Conservation (phyloP, 352 stramenopile genomes). For the Aphanomyces invadans region DNA sequence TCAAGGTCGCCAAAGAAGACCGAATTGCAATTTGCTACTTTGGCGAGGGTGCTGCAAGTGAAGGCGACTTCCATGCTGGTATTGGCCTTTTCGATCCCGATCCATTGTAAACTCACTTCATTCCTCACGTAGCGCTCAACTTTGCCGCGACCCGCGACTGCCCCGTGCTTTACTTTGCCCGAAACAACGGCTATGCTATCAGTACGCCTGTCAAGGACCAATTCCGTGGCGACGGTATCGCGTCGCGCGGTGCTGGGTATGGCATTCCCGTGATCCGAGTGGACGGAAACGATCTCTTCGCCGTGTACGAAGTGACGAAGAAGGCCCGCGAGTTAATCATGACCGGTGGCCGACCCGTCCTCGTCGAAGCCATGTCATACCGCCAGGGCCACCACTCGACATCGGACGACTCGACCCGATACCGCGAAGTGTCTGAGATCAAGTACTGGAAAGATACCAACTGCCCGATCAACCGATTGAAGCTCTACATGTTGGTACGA, state of each 20-base stretch:
- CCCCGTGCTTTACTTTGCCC: conserved; percentile 96
- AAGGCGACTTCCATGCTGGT: conserved; percentile 95
- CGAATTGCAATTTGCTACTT: conserved; percentile 94
- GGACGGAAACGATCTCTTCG: conserved; percentile 97
- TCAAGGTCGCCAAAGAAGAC: conserved; percentile 90
- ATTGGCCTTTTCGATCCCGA: not conserved
- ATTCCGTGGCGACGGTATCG: conserved; percentile 96
- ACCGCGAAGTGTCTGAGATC: conserved; percentile 91
- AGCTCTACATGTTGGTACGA: conserved; percentile 84
- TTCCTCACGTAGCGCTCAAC: conserved; percentile 83
- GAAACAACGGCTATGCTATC: conserved; percentile 99
- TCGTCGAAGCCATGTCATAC: conserved; percentile 99
- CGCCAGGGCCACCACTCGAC: conserved; percentile 97
- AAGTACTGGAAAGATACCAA: conserved; percentile 84
- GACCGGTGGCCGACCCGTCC: conserved; percentile 82
- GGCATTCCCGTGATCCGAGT: conserved; percentile 96
- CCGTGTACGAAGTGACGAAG: conserved; percentile 89
- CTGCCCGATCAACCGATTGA: conserved; percentile 87
- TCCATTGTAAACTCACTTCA: not conserved
- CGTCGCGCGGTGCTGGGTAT: conserved; percentile 90
- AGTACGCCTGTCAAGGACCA: conserved; percentile 93
- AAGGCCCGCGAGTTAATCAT: conserved; percentile 88
- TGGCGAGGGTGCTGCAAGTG: conserved; percentile 94
- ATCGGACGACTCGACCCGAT: conserved; percentile 96
- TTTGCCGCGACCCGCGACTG: conserved; percentile 94